A percentile compares a stretch with the other conserved stretches of the same genome.
Conservation (phyloP, 2,329 filamentous ascomycete genomes). For the Fusarium sp. region DNA sequence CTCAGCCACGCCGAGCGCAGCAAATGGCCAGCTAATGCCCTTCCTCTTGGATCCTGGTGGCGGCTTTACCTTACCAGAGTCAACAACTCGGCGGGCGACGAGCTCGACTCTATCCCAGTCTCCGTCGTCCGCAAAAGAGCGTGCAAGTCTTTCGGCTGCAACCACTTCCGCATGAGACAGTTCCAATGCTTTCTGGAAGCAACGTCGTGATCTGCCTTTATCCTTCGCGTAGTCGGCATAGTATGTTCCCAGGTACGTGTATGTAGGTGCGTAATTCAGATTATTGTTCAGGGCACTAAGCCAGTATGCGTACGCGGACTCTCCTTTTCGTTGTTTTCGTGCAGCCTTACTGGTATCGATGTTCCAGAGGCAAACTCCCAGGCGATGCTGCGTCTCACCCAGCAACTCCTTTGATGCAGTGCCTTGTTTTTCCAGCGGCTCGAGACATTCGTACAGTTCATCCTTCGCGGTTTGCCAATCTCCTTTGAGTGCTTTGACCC, state of each 20-base stretch:
- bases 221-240: slow-evolving; percentile 93
- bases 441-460: slow-evolving; percentile 76
- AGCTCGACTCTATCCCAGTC: slow-evolving; percentile 98
- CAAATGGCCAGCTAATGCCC: slow-evolving; percentile 95
- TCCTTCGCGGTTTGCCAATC: slow-evolving; percentile 74
- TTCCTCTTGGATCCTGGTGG: slow-evolving; percentile 93
- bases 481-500: slow-evolving; percentile 87
- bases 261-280: slow-evolving; percentile 87
- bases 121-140: slow-evolving; percentile 84
- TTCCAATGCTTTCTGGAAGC: slow-evolving; percentile 96
- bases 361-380: slow-evolving; percentile 89
- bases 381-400: slow-evolving; percentile 84
- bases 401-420: slow-evolving; percentile 72
- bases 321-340: slow-evolving; percentile 79
- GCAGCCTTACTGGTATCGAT: slow-evolving; percentile 77
- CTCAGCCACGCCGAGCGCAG: slow-evolving; percentile 91
- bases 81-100: slow-evolving; percentile 87
- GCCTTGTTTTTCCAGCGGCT: slow-evolving; percentile 69
- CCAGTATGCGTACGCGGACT: slow-evolving; percentile 79
- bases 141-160: slow-evolving; percentile 87
- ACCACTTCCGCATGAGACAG: slow-evolving; percentile 86
- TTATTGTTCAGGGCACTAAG: slow-evolving; percentile 86
- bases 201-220: slow-evolving; percentile 84
- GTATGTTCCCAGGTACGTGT: slow-evolving; percentile 89
- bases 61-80: slow-evolving; percentile 92